phyloP scores from a whole-genome alignment of 257 asterid species.

The Nicotiana undulata region DNA sequence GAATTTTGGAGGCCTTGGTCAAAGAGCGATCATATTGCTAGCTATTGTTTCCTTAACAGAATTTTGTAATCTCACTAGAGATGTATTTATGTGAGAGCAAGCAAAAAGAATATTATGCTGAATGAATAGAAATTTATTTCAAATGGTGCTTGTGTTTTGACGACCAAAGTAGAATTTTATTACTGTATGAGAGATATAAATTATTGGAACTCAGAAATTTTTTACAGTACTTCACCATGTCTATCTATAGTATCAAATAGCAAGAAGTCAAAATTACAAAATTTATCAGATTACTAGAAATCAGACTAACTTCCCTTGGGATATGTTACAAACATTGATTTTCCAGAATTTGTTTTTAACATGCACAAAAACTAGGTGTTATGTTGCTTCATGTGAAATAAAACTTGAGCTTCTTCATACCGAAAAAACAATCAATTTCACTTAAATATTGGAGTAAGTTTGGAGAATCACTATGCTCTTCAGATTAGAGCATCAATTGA shows the following conservation, averaged over 20 bases:
- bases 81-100: not conserved
- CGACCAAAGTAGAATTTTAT: too few relatives aligned
- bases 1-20: not conserved
- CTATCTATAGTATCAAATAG: too few relatives aligned
- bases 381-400: not conserved
- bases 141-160: not conserved
- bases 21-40: conserved; percentile 1
- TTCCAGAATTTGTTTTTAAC: not conserved
- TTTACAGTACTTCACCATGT: too few relatives aligned
- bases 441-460: not conserved
- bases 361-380: not conserved
- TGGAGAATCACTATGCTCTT: conserved; percentile 4
- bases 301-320: too few relatives aligned
- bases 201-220: too few relatives aligned
- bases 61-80: not conserved
- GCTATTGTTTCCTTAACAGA: not conserved
- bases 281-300: not conserved
- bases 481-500: not conserved
- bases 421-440: not conserved
- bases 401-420: not conserved
- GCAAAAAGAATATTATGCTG: not conserved
- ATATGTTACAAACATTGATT: not conserved
- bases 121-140: not conserved
- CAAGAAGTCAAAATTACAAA: not conserved
- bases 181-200: too few relatives aligned